Base-by-base conservation (phyloP, 805 yeast genomes). In the Jamesozyma spencerorum region DNA sequence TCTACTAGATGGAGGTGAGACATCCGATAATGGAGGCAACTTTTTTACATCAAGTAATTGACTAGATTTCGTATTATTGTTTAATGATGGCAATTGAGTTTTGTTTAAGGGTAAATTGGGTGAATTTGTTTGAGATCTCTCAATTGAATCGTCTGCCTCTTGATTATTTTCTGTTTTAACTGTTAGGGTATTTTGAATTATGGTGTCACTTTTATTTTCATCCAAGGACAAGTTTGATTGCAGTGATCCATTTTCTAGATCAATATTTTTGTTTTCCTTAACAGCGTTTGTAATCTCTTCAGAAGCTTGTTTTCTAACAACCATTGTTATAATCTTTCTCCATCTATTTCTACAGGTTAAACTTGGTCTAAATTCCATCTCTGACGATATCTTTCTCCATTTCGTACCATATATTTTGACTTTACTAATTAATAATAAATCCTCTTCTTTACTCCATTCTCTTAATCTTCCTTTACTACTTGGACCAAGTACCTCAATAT, bases 301-400 rank as follows among this genome's bases (percentile, higher is more conserved):
- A 32, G 68, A 58, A 0, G 88, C 86, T 48, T 73, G 71, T 26
- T 80, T 80, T 55, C 84, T 63, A 4, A 78, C 85, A 31, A 82
- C 85, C 48, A 77, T 78, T 1, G 88, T 81, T 43, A 82, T 81
- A 27, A 85, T 74, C 54, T 84, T 86, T 50, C 96, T 72, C 96
- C 96, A 88, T 46, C 96, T 70, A 62, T 88, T 88, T 46, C 97
- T 69, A 58, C 96, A 87, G 0, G 95, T 85, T 42, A 88, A 70
- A 46, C 92, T 79, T 4, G 97, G 94, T 41, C 97, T 66, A 34
- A 88, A 81, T 31, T 74, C 71, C 70, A 88, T 75, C 36, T 76
- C 79, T 33, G 63, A 54, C 1, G 94, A 77, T 1, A 88, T 82
- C 1, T 81, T 75, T 51, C 92, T 73, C 97, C 97, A 88, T 55